A percentile compares a stretch with the other conserved stretches of the same genome.
Conservation (phyloP, 805 yeast genomes). For the Kuraishia molischiana region DNA sequence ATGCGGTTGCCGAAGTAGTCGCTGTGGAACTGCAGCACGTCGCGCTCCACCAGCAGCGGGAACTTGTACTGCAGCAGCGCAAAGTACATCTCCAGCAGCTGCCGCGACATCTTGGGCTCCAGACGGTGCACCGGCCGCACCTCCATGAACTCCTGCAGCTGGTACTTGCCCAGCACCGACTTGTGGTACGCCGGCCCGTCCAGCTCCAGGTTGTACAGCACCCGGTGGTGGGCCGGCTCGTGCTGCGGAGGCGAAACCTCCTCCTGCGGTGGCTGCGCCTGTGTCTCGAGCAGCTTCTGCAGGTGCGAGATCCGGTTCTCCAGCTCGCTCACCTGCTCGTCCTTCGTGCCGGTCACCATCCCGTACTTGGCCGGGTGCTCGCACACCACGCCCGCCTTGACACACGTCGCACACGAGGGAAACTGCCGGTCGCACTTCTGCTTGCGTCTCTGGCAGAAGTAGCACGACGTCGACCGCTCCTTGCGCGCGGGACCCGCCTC, state of each 20-base stretch:
- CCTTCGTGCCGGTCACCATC: conserved; percentile 31
- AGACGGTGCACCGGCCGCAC: conserved; percentile 43
- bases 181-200: neutral
- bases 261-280: neutral
- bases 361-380: conserved; percentile 55
- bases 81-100: conserved; percentile 45
- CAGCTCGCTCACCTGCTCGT: conserved; percentile 46
- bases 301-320: conserved; percentile 45
- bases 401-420: conserved; percentile 58
- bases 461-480: conserved; percentile 48
- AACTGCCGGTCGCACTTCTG: conserved; percentile 58
- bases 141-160: conserved; percentile 33
- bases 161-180: conserved; percentile 21
- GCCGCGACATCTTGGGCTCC: conserved; percentile 37
- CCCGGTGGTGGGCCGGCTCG: neutral
- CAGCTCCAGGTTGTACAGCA: neutral
- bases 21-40: conserved; percentile 38
- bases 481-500: no score
- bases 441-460: conserved; percentile 45
- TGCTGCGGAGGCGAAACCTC: neutral
- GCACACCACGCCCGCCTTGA: conserved; percentile 53
- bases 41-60: conserved; percentile 44
- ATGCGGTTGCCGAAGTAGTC: conserved; percentile 28
- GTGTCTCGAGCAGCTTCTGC: conserved; percentile 32
- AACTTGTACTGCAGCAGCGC: conserved; percentile 46